Evolutionary conservation across 2,329 filamentous ascomycete genomes (phyloP).

Genomic region (Neofusicoccum parvum): DNA sequence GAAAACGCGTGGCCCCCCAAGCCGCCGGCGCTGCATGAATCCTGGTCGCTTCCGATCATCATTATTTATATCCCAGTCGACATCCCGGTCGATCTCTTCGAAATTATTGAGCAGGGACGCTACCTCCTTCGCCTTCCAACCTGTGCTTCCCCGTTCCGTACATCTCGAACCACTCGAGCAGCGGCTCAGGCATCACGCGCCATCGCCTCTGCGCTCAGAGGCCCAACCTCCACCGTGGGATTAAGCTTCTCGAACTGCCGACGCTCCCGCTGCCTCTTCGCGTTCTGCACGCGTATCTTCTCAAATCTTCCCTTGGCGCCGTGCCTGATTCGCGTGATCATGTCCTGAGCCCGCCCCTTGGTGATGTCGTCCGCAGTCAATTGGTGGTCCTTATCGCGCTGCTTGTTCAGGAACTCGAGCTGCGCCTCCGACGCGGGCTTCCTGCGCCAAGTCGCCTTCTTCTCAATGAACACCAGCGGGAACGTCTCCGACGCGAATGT

Average conservation of each 20-base stretch:
- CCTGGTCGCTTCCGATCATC: conserved; percentile 11
- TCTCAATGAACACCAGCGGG: conserved; percentile 66
- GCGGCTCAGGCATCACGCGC: background rate
- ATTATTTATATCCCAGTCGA: conserved; percentile 14
- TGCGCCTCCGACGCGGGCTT: conserved; percentile 63
- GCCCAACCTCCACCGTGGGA: conserved; percentile 14
- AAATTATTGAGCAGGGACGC: conserved; percentile 16
- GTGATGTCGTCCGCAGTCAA: conserved; percentile 62
- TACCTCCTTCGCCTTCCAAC: conserved; percentile 2
- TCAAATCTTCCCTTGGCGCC: conserved; percentile 66
- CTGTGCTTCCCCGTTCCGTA: background rate
- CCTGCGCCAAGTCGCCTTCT: conserved; percentile 70
- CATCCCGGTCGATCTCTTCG: conserved; percentile 15
- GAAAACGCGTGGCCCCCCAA: conserved; percentile 5
- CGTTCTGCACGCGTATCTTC: conserved; percentile 39
- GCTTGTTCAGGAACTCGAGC: conserved; percentile 69
- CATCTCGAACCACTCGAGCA: background rate
- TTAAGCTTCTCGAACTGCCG: conserved; percentile 45
- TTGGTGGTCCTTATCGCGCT: conserved; percentile 57
- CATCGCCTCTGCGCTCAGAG: background rate
- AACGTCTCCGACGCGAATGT: conserved; percentile 72
- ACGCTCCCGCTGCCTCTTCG: conserved; percentile 37
- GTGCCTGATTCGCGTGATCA: conserved; percentile 90
- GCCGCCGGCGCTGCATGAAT: conserved; percentile 14
- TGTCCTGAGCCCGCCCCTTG: conserved; percentile 81